Conservation (phyloP, 2,329 filamentous ascomycete genomes). For the Aspergillus fischeri region DNA sequence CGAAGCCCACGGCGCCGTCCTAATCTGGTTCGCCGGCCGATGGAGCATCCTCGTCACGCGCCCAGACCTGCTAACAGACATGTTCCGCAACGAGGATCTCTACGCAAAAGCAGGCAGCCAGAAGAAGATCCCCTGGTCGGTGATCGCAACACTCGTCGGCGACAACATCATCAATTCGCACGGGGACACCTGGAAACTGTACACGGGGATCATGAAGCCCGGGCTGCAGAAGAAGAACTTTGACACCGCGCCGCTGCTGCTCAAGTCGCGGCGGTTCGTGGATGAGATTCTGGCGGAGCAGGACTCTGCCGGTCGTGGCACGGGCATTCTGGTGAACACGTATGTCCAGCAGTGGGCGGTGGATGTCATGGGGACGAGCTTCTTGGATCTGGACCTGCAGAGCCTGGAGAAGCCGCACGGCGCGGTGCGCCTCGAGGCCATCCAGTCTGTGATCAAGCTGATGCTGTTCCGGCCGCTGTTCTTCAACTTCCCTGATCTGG, state of each 20-base stretch:
- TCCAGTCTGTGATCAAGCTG: constrained; percentile 24
- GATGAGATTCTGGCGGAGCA: constrained; percentile 22
- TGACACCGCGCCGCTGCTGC: constrained; percentile 18
- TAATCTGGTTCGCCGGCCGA: constrained; percentile 47
- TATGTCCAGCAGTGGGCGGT: constrained; percentile 26
- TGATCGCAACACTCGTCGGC: constrained; percentile 33
- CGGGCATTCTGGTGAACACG: constrained; percentile 17
- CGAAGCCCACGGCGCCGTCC: constrained; percentile 40
- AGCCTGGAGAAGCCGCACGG: constrained; percentile 16
- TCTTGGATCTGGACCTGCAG: constrained; percentile 23
- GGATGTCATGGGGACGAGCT: constrained; percentile 22
- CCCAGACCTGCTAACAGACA: constrained; percentile 42
- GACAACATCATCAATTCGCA: constrained; percentile 12
- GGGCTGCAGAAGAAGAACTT: constrained; percentile 11
- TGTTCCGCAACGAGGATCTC: constrained; percentile 29
- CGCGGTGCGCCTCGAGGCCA: constrained; percentile 18
- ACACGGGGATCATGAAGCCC: constrained; percentile 6
- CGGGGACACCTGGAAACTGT: neutral
- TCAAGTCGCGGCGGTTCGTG: constrained; percentile 22
- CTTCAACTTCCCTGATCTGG: constrained; percentile 25
- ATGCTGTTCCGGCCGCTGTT: constrained; percentile 24
- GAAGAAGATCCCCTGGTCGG: constrained; percentile 39
- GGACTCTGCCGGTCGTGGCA: neutral
- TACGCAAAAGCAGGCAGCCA: constrained; percentile 41
- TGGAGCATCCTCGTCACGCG: constrained; percentile 49